Conservation (phyloP, 169 alveolate species). For the Amoebophrya sp. region DNA sequence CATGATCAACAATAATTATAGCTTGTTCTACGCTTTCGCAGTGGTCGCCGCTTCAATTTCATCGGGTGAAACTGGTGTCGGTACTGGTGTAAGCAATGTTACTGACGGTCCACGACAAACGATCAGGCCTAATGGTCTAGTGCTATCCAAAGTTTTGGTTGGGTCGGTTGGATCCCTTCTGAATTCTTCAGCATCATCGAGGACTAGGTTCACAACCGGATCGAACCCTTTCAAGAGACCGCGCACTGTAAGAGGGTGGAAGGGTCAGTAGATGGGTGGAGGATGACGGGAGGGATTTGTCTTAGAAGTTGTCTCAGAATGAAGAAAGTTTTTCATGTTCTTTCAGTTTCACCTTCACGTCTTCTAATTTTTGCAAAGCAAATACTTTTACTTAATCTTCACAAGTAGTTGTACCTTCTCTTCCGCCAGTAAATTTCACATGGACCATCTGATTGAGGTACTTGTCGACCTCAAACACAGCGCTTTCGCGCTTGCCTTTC, state of each 20-base stretch:
- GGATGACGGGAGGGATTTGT: neutral
- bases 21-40: too few species aligned
- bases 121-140: neutral
- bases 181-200: neutral
- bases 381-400: too few species aligned
- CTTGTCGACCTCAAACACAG: constrained; percentile 15
- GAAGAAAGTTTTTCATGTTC: neutral
- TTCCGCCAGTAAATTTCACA: neutral
- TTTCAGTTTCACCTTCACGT: neutral
- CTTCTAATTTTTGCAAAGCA: neutral
- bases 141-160: neutral
- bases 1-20: too few species aligned
- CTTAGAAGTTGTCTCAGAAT: neutral
- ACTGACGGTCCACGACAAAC: neutral
- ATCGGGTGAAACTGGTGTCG: neutral
- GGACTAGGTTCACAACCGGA: constrained; percentile 12
- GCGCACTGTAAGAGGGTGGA: neutral
- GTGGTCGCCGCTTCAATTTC: too few species aligned
- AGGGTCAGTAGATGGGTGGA: neutral
- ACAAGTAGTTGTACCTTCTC: neutral
- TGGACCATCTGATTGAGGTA: constrained; percentile 11
- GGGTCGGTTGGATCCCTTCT: neutral
- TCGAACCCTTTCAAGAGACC: neutral
- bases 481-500: neutral
- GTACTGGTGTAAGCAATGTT: neutral